A percentile compares a stretch with the other conserved stretches of the same genome.
These are phyloP conservation scores for Carex scoparia DNA, from an alignment of 176 grass and related monocot species.

Conservation along the genomic window DNA sequence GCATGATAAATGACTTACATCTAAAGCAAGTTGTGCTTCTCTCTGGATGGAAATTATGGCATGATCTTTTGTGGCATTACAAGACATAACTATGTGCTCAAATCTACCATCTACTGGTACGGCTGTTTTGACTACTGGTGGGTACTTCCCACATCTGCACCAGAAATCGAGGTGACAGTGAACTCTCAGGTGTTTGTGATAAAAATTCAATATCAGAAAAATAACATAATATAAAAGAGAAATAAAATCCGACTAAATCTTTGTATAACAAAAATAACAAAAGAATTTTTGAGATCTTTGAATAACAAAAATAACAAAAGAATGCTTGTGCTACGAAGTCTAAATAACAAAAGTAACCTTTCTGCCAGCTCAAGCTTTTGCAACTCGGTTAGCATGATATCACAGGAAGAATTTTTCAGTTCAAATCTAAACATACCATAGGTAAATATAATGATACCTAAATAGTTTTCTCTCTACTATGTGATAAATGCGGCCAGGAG, in stretches of 20 bases:
- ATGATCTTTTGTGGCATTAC: constrained; percentile 86
- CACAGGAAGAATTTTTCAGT: not conserved
- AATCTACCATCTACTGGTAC: constrained; percentile 94
- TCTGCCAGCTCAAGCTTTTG: not conserved
- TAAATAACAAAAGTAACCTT: not conserved
- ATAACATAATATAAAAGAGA: not conserved
- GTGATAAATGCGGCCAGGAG: constrained; percentile 83
- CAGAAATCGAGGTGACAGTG: not conserved
- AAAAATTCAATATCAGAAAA: not conserved
- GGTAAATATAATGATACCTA: constrained; percentile 38
- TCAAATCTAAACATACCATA: not conserved
- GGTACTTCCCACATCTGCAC: constrained; percentile 74
- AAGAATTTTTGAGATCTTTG: no score
- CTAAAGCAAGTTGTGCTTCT: constrained; percentile 76
- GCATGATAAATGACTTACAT: constrained; percentile 42
- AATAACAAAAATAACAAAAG: no score
- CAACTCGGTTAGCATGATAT: not conserved
- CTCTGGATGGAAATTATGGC: constrained; percentile 78
- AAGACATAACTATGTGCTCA: constrained; percentile 90
- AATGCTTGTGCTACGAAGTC: not conserved
- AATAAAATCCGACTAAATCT: not conserved
- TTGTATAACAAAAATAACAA: no score
- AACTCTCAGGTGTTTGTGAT: not conserved
- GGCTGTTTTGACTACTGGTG: constrained; percentile 87
- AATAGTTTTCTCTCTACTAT: constrained; percentile 83